Percentiles rank a stretch among this genome's conserved stretches.
Conservation (phyloP, 2,329 filamentous ascomycete species). For the Colletotrichum eremochloae region DNA sequence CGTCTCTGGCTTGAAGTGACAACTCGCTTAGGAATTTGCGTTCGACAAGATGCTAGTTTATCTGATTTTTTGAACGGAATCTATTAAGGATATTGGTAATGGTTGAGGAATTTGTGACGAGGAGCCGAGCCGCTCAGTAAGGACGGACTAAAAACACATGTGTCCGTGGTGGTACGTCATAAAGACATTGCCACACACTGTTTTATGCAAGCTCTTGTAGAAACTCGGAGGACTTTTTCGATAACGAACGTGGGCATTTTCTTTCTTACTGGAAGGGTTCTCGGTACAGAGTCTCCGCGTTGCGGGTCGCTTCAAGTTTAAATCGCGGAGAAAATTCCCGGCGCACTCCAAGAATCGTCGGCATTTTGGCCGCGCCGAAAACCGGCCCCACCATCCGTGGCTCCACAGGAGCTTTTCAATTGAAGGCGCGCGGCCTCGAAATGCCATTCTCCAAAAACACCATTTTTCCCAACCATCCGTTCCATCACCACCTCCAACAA, state of each 20-base stretch:
- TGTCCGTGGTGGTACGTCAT: not conserved
- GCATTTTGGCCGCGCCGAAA: conserved; percentile 20
- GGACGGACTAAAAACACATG: not conserved
- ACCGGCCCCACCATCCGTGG: conserved; percentile 28
- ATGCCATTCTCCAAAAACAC: conserved; percentile 27
- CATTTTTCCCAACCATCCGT: not conserved
- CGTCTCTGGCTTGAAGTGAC: not conserved
- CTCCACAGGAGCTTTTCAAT: conserved; percentile 35
- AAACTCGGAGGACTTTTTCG: not conserved
- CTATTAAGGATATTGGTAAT: not conserved
- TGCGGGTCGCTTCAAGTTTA: not conserved
- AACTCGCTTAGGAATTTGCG: no score
- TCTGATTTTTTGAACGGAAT: rapidly evolving
- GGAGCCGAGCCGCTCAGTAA: not conserved
- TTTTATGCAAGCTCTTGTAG: not conserved
- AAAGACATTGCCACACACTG: not conserved
- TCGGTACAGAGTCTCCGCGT: not conserved
- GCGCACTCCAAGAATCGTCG: not conserved
- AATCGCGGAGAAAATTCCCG: not conserved
- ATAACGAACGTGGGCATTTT: not conserved
- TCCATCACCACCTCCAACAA: conserved; percentile 7
- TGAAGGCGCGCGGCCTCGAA: conserved; percentile 25
- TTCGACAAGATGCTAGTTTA: not conserved
- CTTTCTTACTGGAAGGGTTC: not conserved
- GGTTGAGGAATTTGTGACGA: not conserved